phyloP scores from a whole-genome alignment of 2,329 filamentous ascomycete genomes.

The Sporothrix schenckii region DNA sequence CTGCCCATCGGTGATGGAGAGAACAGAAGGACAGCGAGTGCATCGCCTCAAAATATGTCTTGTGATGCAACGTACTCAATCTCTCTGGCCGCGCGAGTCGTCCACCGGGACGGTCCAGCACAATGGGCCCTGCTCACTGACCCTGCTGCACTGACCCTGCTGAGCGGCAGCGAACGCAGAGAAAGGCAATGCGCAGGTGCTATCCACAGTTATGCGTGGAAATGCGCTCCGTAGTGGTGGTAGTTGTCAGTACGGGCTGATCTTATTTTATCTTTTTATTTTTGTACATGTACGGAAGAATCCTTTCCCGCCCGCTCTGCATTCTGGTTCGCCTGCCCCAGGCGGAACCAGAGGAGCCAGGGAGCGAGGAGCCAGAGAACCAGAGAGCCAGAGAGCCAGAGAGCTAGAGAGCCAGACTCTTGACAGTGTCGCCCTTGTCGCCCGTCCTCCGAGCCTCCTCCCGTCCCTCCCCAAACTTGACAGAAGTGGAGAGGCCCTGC shows the following conservation, averaged over 20 bases:
- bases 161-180: constrained; percentile 4
- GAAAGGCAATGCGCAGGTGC: background rate
- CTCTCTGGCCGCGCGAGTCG: constrained; percentile 26
- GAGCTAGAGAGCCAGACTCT: constrained; percentile 2
- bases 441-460: no score
- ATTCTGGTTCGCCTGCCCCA: constrained; percentile 5
- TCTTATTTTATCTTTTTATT: constrained; percentile 1
- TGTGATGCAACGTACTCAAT: no score
- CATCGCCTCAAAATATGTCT: no score
- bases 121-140: constrained; percentile 3
- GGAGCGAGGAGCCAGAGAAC: background rate
- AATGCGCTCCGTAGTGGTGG: background rate
- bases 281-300: background rate
- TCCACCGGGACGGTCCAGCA: constrained; percentile 9
- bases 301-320: background rate
- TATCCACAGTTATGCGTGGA: constrained; percentile 1
- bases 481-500: background rate
- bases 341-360: constrained; percentile 13
- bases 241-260: background rate
- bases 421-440: background rate
- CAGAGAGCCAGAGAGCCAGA: constrained; percentile 4
- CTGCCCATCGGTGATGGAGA: background rate
- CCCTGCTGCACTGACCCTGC: constrained; percentile 7
- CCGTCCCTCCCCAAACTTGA: background rate
- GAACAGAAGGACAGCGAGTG: no score